Percentiles rank a stretch among this genome's conserved stretches.
Conservation (phyloP, 2,329 filamentous ascomycete genomes). For the Pseudogymnoascus sp. region DNA sequence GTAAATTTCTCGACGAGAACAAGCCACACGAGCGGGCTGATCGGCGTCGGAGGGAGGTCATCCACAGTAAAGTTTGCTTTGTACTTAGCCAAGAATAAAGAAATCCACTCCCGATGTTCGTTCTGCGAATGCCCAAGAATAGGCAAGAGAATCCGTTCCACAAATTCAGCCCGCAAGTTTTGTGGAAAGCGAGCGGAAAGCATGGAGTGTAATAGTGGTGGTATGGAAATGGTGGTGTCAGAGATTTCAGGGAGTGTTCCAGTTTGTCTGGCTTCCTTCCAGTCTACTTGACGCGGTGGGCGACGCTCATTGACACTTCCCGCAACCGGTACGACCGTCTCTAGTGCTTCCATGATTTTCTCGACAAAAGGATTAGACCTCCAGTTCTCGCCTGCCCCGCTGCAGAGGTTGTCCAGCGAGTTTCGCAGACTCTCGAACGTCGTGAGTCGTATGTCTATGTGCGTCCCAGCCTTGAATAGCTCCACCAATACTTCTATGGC, state of each 20-base stretch:
- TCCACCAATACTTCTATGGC: slow-evolving; percentile 25
- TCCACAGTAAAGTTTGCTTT: slow-evolving; percentile 10
- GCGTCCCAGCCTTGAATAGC: slow-evolving; percentile 26
- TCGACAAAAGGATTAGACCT: slow-evolving; percentile 13
- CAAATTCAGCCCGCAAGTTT: slow-evolving; percentile 11
- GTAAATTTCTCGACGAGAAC: slow-evolving; percentile 10
- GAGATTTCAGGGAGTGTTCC: slow-evolving; percentile 20
- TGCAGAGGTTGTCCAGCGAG: slow-evolving; percentile 21
- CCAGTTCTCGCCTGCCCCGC: slow-evolving; percentile 14
- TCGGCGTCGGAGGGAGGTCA: slow-evolving; percentile 13
- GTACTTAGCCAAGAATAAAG: slow-evolving; percentile 11
- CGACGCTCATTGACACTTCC: slow-evolving; percentile 31
- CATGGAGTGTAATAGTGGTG: slow-evolving; percentile 12
- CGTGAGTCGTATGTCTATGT: slow-evolving; percentile 32
- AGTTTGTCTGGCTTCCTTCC: slow-evolving; percentile 23
- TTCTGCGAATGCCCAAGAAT: slow-evolving; percentile 2
- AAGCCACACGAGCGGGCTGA: slow-evolving; percentile 11
- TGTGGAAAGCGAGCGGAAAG: slow-evolving; percentile 1
- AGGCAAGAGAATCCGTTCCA: slow-evolving; percentile 10
- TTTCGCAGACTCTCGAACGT: slow-evolving; percentile 29
- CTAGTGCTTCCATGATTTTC: slow-evolving; percentile 23
- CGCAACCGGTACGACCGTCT: slow-evolving; percentile 27
- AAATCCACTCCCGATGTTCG: slow-evolving; percentile 13
- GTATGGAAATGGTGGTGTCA: slow-evolving; percentile 13
- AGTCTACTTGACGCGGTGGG: slow-evolving; percentile 27